Conservation (phyloP, 2,329 filamentous ascomycete species). For the Aureobasidium sp. region DNA sequence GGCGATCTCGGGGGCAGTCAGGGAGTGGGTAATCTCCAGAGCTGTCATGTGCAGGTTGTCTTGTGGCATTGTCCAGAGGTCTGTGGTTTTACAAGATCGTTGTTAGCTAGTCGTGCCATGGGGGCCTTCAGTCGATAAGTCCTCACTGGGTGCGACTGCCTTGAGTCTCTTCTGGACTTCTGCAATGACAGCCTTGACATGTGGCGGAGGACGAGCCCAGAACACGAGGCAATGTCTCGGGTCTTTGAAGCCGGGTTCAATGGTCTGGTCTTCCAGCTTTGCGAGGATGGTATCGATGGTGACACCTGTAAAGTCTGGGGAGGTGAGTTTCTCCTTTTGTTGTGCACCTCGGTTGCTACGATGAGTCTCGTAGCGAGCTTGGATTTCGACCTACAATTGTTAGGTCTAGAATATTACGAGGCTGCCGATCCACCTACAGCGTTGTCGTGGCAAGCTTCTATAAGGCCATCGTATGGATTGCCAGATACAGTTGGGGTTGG, state of each 20-base stretch:
- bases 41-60: conserved; percentile 76
- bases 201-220: conserved; percentile 75
- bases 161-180: conserved; percentile 62
- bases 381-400: conserved; percentile 53
- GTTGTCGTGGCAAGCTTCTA: conserved; percentile 59
- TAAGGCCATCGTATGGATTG: conserved; percentile 72
- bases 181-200: conserved; percentile 60
- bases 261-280: conserved; percentile 56
- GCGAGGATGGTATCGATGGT: conserved; percentile 69
- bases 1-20: conserved; percentile 61
- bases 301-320: conserved; percentile 60
- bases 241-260: conserved; percentile 66
- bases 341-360: conserved; percentile 67
- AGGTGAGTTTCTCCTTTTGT: conserved; percentile 67
- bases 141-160: conserved; percentile 61
- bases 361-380: conserved; percentile 66
- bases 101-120: background rate
- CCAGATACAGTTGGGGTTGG: conserved; percentile 33
- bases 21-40: conserved; percentile 77
- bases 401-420: background rate
- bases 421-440: conserved; percentile 43
- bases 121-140: background rate
- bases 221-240: conserved; percentile 76
- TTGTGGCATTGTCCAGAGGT: conserved; percentile 78
- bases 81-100: conserved; percentile 35